Evolutionary conservation across 208 protist species (phyloP).

Genomic region (Leishmania amazonensis): DNA sequence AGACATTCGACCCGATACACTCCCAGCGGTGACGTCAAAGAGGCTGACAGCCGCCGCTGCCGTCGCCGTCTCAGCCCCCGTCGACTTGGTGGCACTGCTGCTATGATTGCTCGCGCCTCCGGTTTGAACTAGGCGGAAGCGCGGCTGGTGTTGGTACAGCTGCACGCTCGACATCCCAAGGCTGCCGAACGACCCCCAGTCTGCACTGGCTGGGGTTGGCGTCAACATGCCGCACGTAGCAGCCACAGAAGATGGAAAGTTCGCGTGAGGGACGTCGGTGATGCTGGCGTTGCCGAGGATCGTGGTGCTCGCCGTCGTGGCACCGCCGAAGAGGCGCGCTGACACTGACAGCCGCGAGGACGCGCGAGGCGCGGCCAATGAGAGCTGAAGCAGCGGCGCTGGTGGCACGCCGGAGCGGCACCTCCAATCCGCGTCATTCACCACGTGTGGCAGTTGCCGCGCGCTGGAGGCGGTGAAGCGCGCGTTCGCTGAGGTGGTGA

Average conservation of each 20-base stretch:
- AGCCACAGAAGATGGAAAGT: background rate
- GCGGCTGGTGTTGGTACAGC: background rate
- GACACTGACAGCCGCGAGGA: background rate
- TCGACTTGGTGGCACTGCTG: background rate
- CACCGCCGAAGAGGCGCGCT: background rate
- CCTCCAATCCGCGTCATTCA: background rate
- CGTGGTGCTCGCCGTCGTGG: background rate
- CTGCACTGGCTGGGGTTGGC: background rate
- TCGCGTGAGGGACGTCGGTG: background rate
- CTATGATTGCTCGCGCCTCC: background rate
- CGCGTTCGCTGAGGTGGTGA: background rate
- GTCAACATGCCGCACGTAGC: background rate
- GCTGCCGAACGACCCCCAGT: background rate
- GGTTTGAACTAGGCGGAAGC: background rate
- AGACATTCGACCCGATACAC: conserved; percentile 4
- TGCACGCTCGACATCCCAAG: background rate
- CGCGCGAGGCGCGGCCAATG: background rate
- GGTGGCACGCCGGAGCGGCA: background rate
- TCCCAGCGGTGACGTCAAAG: conserved; percentile 12
- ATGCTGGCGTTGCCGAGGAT: background rate
- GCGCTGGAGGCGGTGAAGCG: background rate
- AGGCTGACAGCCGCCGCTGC: background rate
- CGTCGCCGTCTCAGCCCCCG: background rate
- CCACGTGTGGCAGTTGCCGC: background rate
- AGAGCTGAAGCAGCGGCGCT: background rate